Evolutionary conservation across 2,329 filamentous ascomycete species (phyloP).

Genomic region (Claviceps quebecensis): DNA sequence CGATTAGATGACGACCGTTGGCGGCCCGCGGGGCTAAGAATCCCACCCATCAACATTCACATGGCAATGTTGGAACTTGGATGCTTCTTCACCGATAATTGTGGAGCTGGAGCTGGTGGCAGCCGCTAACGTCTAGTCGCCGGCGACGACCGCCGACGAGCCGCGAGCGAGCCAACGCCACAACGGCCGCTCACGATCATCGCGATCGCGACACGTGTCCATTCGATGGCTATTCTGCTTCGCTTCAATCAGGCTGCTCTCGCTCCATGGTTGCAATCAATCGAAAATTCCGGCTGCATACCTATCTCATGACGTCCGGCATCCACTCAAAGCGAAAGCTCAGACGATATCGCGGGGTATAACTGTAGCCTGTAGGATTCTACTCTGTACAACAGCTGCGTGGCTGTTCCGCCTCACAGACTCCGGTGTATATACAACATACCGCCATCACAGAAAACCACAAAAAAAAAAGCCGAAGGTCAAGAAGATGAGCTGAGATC

Average conservation of each 20-base stretch:
- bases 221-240: background rate
- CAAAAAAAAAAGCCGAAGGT: no score
- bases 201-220: background rate
- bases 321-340: no score
- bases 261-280: background rate
- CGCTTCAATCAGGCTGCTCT: background rate
- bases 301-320: no score
- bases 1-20: constrained; percentile 3
- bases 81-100: background rate
- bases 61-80: background rate
- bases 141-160: background rate
- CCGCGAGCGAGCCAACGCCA: background rate
- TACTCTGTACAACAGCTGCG: no score
- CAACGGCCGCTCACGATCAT: background rate
- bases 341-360: no score
- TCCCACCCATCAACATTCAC: background rate
- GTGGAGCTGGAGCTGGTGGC: background rate
- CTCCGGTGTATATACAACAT: no score
- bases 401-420: no score
- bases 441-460: no score
- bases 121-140: background rate
- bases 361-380: no score
- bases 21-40: background rate
- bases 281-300: no score
- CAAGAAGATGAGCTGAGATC: no score